Base-by-base conservation (phyloP, 805 yeast species). In the Lachancea dasiensis region DNA sequence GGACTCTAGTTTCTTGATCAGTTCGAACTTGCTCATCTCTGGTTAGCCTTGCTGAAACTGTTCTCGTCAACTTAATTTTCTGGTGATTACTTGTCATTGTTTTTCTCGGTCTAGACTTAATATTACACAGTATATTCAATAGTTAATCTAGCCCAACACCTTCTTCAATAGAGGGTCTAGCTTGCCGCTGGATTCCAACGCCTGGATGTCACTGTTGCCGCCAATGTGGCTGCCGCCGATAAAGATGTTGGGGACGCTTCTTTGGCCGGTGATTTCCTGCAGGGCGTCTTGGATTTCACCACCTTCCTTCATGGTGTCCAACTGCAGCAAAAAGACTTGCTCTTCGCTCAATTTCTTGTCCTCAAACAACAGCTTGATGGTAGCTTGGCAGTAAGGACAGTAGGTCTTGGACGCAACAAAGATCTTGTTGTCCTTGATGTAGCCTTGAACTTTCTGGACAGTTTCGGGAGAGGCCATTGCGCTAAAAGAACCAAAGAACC, bases 211-310 rank as follows among this genome's bases (percentile, higher is more conserved):
- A 27, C 89, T 80, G 73, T 87, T 86, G 45, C 98, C 98, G 44
- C 98, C 98, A 55, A 90, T 77, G 69, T 87, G 96, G 65, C 89
- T 73, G 44, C 95, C 96, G 33, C 72, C 79, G 60, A 90, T 86
- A 68, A 82, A 90, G 51, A 90, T 74, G 61, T 83, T 87, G 46
- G 98, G 98, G 45, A 90, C 97, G 27, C 97, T 86, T 50, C 79
- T 74, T 71, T 90, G 97, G 43, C 95, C 92, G 27, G 95, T 84
- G 43, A 86, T 63, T 58, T 81, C 77, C 37, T 59, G 61, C 44
- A 90, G 70, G 48, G 94, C 94, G 34, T 68, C 80, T 67, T 89
- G 97, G 50, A 87, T 75, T 22, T 80, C 89, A 33, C 67, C 64
- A 41, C 97, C 97, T 44, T 86, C 89, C n/a, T 64, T 72, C 41